Base-by-base conservation (phyloP, 345 rosid species). In the Bruguiera sexangula region DNA sequence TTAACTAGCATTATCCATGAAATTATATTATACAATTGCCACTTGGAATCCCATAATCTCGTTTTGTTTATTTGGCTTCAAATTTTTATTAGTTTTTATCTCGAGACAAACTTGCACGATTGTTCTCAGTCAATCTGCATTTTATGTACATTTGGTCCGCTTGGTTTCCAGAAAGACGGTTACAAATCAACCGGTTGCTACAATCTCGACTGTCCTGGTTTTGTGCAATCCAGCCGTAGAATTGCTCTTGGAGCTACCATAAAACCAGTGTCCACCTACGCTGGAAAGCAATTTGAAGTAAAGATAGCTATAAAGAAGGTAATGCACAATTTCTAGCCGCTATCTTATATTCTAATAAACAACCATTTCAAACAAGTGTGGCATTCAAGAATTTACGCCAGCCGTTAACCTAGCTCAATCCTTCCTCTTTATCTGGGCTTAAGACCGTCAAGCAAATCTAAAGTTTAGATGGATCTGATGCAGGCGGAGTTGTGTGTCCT, bases 181-280 rank as follows among this genome's bases (percentile, higher is more conserved):
- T 54, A 32, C 43, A 5, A 6, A 52, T 3, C 46, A 21, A 58
- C 53, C 19, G 37, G 55, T 8, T 71, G 74, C 60, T 62, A 62
- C 68, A 71, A 70, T 53, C 51, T 62, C 20, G 32, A 50, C 0
- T 70, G 74, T n/a, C 67, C 68, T 52, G 74, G 61, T 19, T 70
- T 62, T 53, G 74, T 70, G 26, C 74, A 70, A 71, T 21, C 29
- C 24, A 51, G 13, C 32, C 31, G 16, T 2, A 62, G 31, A 13
- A 8, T 31, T 30, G 20, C 8, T 9, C 2, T 37, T 0, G 68
- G 52, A 5, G 10, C 21, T 4, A 5, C 26, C 32, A 0, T 56
- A 20, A 15, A 16, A 10, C 31, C 62, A 3, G 29, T 30, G 36
- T 68, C 71, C 16, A 16, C 8, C 13, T 37, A 37, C 31, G 53